Conservation (phyloP, 2,329 filamentous ascomycete species). For the Fusarium sp. region DNA sequence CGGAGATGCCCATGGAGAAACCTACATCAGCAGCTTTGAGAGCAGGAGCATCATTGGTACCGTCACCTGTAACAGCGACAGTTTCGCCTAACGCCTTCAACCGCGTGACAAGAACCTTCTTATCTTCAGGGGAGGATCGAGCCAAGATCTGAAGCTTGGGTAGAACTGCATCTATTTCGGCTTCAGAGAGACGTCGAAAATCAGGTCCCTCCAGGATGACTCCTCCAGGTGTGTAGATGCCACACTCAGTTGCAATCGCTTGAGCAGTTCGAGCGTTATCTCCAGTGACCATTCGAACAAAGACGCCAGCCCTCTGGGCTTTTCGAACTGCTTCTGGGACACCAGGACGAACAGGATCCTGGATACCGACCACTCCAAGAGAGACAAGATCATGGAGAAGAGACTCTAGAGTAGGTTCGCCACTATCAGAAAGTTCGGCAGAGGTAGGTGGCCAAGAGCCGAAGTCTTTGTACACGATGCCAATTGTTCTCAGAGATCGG, state of each 20-base stretch:
- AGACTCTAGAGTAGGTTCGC: constrained; percentile 75
- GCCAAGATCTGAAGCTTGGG: constrained; percentile 79
- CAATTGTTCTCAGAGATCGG: constrained; percentile 87
- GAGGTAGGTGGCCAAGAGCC: constrained; percentile 83
- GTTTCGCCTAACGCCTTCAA: constrained; percentile 81
- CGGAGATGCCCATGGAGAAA: constrained; percentile 89
- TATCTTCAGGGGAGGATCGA: constrained; percentile 81
- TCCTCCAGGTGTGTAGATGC: constrained; percentile 77
- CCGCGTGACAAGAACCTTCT: constrained; percentile 78
- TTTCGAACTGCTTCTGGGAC: constrained; percentile 80
- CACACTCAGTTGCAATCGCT: constrained; percentile 83
- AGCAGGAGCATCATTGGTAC: constrained; percentile 85
- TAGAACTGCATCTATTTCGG: constrained; percentile 76
- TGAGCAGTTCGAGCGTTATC: constrained; percentile 85
- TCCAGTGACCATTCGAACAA: constrained; percentile 88
- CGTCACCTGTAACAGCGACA: constrained; percentile 86
- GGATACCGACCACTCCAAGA: constrained; percentile 81
- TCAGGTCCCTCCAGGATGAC: constrained; percentile 83
- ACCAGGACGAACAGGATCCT: constrained; percentile 82
- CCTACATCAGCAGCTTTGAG: constrained; percentile 85
- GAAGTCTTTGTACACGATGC: constrained; percentile 86
- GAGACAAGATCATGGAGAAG: constrained; percentile 79
- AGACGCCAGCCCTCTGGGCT: constrained; percentile 82
- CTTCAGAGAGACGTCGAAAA: constrained; percentile 79
- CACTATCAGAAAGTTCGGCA: constrained; percentile 66